Evolutionary conservation across 805 yeast genomes (phyloP).

Genomic region (Wickerhamomyces silvicola): DNA sequence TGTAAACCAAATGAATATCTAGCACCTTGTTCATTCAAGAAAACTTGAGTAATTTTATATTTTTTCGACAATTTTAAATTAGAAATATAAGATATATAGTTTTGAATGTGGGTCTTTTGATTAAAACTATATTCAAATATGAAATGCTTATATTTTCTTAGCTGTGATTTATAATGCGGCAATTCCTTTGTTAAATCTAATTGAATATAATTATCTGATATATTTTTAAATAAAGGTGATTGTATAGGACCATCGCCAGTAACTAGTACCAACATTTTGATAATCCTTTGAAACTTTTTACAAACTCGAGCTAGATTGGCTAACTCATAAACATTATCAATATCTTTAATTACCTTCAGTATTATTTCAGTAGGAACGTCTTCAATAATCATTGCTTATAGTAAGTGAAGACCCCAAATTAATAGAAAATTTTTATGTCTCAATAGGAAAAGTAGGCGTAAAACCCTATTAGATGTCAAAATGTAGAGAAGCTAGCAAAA

Average conservation of each 20-base stretch:
- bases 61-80: not conserved
- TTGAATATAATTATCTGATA: conserved; percentile 2
- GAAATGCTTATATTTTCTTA: conserved; percentile 2
- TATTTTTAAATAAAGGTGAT: not conserved
- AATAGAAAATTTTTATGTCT: no score
- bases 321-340: conserved; percentile 3
- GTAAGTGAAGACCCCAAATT: no score
- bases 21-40: conserved; percentile 1
- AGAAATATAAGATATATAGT: conserved; percentile 1
- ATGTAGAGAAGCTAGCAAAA: no score
- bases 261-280: conserved; percentile 1
- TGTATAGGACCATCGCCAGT: conserved; percentile 4
- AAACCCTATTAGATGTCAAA: no score
- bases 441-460: no score
- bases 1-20: conserved; percentile 2
- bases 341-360: not conserved
- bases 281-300: conserved; percentile 2
- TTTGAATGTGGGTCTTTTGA: not conserved
- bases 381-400: no score
- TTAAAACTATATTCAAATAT: conserved; percentile 4
- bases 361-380: conserved; percentile 6
- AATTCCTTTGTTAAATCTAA: conserved; percentile 1
- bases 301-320: conserved; percentile 1
- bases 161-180: not conserved
- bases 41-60: conserved; percentile 2